Evolutionary conservation across 768 basidiomycete species (phyloP).

Genomic region (Mycena filopes): DNA sequence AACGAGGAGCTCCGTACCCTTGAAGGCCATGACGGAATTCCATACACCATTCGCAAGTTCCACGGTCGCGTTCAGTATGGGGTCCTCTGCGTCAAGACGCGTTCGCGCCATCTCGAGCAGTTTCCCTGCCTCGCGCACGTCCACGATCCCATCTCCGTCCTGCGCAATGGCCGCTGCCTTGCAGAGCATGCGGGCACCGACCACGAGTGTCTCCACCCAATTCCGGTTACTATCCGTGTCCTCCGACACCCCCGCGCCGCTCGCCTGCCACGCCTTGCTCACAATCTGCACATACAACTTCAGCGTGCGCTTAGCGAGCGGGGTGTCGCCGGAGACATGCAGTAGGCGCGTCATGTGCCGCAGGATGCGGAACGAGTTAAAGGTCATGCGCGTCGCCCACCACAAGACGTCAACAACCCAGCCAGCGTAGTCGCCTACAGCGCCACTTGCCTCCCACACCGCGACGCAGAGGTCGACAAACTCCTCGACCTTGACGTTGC

Average conservation of each 20-base stretch:
- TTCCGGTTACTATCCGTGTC: conserved; percentile 72
- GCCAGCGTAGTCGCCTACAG: conserved; percentile 67
- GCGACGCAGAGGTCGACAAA: conserved; percentile 85
- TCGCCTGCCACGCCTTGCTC: conserved; percentile 81
- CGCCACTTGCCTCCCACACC: conserved; percentile 82
- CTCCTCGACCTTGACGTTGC: conserved; percentile 82
- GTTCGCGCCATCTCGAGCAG: conserved; percentile 70
- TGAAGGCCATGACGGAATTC: conserved; percentile 72
- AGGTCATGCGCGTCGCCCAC: conserved; percentile 95
- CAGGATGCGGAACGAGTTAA: conserved; percentile 88
- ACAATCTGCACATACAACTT: conserved; percentile 87
- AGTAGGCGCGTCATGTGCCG: conserved; percentile 86
- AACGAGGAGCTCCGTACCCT: conserved; percentile 55
- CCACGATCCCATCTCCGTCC: conserved; percentile 61
- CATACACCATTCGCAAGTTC: conserved; percentile 80
- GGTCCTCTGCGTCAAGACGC: conserved; percentile 60
- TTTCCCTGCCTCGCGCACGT: conserved; percentile 69
- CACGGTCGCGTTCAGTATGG: conserved; percentile 67
- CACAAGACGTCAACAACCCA: conserved; percentile 91
- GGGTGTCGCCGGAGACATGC: conserved; percentile 66
- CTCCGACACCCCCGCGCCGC: conserved; percentile 48
- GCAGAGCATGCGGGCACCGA: conserved; percentile 84
- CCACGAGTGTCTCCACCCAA: conserved; percentile 83
- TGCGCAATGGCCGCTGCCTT: conserved; percentile 49
- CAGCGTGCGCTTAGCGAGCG: conserved; percentile 79